These are phyloP conservation scores for Artemisia annua DNA, from an alignment of 129 eudicot species.

Conservation along the genomic window DNA sequence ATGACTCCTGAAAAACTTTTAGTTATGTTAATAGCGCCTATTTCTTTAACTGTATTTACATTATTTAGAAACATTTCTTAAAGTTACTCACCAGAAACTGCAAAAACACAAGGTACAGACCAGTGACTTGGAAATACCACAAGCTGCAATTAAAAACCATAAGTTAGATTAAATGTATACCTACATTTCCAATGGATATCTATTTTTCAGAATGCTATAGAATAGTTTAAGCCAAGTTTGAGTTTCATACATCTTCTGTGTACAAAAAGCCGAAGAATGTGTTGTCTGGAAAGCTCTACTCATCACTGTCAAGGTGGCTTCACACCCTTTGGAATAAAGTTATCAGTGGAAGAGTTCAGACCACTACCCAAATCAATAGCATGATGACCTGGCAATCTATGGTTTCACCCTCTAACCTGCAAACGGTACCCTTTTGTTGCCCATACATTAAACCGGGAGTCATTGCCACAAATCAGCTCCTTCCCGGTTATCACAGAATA, in stretches of 20 bases:
- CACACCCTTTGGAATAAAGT: too few relatives aligned
- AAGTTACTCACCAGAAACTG: slow-evolving; percentile 53
- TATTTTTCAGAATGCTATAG: background rate
- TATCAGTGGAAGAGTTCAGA: slow-evolving; percentile 47
- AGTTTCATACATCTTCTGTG: slow-evolving; percentile 58
- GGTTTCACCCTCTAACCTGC: slow-evolving; percentile 65
- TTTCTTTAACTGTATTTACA: too few relatives aligned
- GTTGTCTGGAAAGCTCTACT: slow-evolving; percentile 19
- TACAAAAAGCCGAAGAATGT: slow-evolving; percentile 50
- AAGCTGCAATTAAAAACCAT: slow-evolving; percentile 28
- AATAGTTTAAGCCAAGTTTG: background rate
- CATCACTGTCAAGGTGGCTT: slow-evolving; percentile 17
- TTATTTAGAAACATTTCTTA: background rate
- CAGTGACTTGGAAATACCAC: slow-evolving; percentile 63
- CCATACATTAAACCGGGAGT: slow-evolving; percentile 74
- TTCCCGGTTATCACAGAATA: slow-evolving; percentile 68
- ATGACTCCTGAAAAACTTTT: slow-evolving; percentile 40
- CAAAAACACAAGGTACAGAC: slow-evolving; percentile 60
- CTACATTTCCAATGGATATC: slow-evolving; percentile 31
- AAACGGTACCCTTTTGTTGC: slow-evolving; percentile 62
- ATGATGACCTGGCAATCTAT: slow-evolving; percentile 61
- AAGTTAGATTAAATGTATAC: background rate
- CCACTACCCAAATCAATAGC: slow-evolving; percentile 49
- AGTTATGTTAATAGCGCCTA: background rate
- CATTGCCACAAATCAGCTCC: slow-evolving; percentile 64